Percentiles rank a stretch among this genome's conserved stretches.
Conservation (phyloP, 257 asterid genomes). For the Solanum lignicaule region DNA sequence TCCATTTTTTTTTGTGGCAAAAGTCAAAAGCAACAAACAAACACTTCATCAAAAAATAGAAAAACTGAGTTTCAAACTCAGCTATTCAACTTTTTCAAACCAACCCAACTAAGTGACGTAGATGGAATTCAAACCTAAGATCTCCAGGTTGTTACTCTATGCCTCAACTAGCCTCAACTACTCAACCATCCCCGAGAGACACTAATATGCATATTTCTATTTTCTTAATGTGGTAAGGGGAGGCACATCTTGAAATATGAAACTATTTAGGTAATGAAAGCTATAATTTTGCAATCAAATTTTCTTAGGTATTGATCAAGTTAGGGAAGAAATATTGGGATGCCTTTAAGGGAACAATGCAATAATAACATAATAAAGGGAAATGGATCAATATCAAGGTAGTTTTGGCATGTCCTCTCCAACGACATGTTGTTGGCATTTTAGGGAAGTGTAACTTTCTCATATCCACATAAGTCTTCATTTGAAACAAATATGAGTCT, state of each 20-base stretch:
- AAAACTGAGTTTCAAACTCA: neutral
- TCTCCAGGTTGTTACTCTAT: neutral
- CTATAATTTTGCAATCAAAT: neutral
- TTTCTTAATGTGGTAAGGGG: neutral
- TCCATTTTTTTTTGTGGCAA: neutral
- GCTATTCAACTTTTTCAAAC: neutral
- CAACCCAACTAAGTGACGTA: neutral
- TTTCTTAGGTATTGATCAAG: neutral
- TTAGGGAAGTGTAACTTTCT: neutral
- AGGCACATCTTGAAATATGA: neutral
- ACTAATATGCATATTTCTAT: neutral
- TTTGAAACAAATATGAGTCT: neutral
- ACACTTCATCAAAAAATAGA: neutral
- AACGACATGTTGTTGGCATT: neutral
- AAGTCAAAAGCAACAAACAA: neutral
- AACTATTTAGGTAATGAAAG: neutral
- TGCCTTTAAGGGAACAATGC: neutral
- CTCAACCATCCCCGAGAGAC: neutral
- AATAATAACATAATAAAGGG: neutral
- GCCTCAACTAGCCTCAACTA: neutral
- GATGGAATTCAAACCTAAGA: neutral
- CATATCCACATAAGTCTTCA: neutral
- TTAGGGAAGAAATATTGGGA: neutral
- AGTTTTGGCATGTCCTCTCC: neutral
- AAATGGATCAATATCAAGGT: neutral